Base-by-base conservation (phyloP, 441 rosid genomes). In the Arabidopsis hybrid region DNA sequence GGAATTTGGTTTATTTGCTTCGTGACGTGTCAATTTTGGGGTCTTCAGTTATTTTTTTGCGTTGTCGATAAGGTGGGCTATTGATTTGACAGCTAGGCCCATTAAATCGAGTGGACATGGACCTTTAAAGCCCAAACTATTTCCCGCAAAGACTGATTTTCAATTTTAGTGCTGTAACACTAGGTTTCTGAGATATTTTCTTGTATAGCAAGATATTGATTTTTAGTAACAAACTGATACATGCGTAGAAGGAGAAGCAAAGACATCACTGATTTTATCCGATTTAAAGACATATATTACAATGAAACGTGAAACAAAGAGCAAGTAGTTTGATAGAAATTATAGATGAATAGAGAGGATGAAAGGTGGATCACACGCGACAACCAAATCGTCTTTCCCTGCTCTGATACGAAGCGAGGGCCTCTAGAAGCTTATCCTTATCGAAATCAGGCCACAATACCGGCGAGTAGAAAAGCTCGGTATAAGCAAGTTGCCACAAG, bases 371-470 rank as follows among this genome's bases (percentile, higher is more conserved):
- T n/a, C 31, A 50, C 16, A 8, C 12, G 8, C 26, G 40, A 7
- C 17, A 1, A 4, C 79, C 75, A 51, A 77, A 77, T 42, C 76
- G 51, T 45, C 80, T 70, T 36, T 66, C 69, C 39, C 76, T 77
- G 0, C 13, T 14, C 7, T 77, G 76, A 32, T 71, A 77, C 43
- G 58, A 77, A 34, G 2, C 8, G 7, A 77, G 1, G 4, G 77
- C 80, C 14, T 72, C 73, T 0, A 71, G 0, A 45, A 59, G 1
- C 16, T 16, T 36, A 5, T 4, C 38, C 11, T 77, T 36, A 5
- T 69, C 74, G 42, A 82, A 79, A 59, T 86, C 86, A 10, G 89
- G 88, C 86, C 87, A 84, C 18, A 80, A 79, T 0, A 65, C 79
- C 2, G 71, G 70, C 0, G 87, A 77, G 59, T 74, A 62, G 68